Conservation (phyloP, 306 rosid species). For the Bauhinia variegata region DNA sequence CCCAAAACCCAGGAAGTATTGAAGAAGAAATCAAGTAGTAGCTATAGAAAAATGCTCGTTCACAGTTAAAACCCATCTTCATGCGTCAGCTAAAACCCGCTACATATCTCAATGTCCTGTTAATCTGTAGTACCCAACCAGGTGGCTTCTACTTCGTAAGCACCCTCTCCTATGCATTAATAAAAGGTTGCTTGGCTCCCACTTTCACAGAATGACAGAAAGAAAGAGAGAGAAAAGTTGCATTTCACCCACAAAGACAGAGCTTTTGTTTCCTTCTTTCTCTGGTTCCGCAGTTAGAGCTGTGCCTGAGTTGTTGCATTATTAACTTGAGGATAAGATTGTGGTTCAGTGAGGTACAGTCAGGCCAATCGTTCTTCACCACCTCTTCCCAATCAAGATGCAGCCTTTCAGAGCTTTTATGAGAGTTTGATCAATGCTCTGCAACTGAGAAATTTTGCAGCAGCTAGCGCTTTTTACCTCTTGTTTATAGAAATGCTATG, state of each 20-base stretch:
- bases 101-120: conserved; percentile 29
- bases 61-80: neutral
- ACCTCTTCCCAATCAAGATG: conserved; percentile 48
- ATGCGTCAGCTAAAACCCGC: neutral
- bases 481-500: neutral
- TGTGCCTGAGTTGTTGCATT: conserved; percentile 23
- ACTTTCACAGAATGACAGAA: conserved; percentile 8
- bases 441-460: too few relatives aligned
- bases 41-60: conserved; percentile 4
- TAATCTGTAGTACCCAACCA: conserved; percentile 11
- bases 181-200: conserved; percentile 20
- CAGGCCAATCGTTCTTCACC: conserved; percentile 40
- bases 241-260: neutral
- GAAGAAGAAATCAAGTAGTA: conserved; percentile 1
- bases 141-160: conserved; percentile 16
- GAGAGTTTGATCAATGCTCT: neutral
- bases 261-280: neutral
- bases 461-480: neutral
- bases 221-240: too few relatives aligned
- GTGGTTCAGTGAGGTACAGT: conserved; percentile 39
- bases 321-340: conserved; percentile 42
- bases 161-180: conserved; percentile 36
- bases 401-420: conserved; percentile 21
- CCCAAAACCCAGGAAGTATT: conserved; percentile 25
- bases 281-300: neutral